phyloP scores from a whole-genome alignment of 2,329 filamentous ascomycete genomes.

The Fusarium subglutinans region DNA sequence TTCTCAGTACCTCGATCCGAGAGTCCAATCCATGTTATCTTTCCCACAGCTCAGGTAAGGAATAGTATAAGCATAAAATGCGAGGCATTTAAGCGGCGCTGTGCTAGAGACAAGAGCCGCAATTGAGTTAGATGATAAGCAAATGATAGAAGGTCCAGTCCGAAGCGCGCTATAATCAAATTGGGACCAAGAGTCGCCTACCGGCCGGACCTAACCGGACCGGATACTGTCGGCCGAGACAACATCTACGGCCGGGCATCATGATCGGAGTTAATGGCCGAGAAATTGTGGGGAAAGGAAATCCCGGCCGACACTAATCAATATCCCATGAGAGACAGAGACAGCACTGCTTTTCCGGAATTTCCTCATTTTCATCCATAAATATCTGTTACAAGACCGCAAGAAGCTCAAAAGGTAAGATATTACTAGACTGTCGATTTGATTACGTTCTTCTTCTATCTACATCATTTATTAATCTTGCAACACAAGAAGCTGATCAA shows the following conservation, averaged over 20 bases:
- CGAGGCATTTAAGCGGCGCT: background rate
- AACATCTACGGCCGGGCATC: background rate
- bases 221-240: background rate
- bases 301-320: rapidly evolving
- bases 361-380: background rate
- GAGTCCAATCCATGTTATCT: background rate
- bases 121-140: background rate
- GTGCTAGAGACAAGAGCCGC: background rate
- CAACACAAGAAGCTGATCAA: background rate
- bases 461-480: too few relatives aligned
- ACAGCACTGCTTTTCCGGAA: background rate
- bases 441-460: background rate
- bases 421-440: background rate
- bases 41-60: background rate
- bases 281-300: background rate
- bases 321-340: background rate
- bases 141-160: background rate
- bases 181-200: slow-evolving; percentile 45
- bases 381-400: rapidly evolving
- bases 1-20: rapidly evolving
- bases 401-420: rapidly evolving
- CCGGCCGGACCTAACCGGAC: background rate
- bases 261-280: background rate
- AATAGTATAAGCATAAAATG: background rate
- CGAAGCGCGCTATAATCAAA: rapidly evolving